These are phyloP conservation scores for Geotrichum cucujoidarum DNA, from an alignment of 1,139 yeast genomes.

Conservation along the genomic window DNA sequence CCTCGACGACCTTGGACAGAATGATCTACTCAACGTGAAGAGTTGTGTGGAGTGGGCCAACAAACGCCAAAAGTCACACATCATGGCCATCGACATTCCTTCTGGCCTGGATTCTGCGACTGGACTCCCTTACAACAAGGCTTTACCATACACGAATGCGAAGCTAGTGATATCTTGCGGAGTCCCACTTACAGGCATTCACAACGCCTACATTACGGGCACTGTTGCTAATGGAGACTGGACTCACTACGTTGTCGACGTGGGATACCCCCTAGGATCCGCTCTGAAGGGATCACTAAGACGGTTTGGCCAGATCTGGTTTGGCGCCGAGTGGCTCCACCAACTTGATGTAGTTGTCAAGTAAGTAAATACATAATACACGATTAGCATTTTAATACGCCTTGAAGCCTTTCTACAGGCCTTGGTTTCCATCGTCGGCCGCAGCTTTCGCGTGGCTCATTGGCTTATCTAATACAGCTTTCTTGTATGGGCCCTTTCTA, in stretches of 20 bases:
- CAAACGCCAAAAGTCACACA: slow-evolving; percentile 41
- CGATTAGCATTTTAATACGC: neutral
- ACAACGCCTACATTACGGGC: slow-evolving; percentile 52
- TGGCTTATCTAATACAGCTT: too few species aligned
- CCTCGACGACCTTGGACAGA: slow-evolving; percentile 47
- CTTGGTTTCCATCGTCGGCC: too few species aligned
- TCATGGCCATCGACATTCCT: slow-evolving; percentile 73
- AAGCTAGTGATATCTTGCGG: slow-evolving; percentile 66
- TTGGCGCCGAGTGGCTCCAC: slow-evolving; percentile 37
- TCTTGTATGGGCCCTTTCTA: too few species aligned
- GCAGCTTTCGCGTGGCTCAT: too few species aligned
- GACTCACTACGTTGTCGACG: slow-evolving; percentile 59
- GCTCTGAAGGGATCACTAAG: slow-evolving; percentile 41
- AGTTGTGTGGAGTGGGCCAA: slow-evolving; percentile 65
- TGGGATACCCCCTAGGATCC: slow-evolving; percentile 54
- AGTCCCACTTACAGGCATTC: slow-evolving; percentile 62
- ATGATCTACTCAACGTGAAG: slow-evolving; percentile 44
- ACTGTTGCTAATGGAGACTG: slow-evolving; percentile 42
- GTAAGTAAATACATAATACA: too few species aligned
- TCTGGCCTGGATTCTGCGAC: slow-evolving; percentile 83
- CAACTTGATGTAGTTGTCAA: slow-evolving; percentile 23
- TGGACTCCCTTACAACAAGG: slow-evolving; percentile 43
- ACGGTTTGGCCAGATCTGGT: slow-evolving; percentile 43
- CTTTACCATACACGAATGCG: slow-evolving; percentile 32
- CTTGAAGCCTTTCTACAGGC: too few species aligned